A percentile compares a stretch with the other conserved stretches of the same genome.
These are phyloP conservation scores for Umbilicus rupestris DNA, from an alignment of 164 flowering plant genomes.

Conservation along the genomic window DNA sequence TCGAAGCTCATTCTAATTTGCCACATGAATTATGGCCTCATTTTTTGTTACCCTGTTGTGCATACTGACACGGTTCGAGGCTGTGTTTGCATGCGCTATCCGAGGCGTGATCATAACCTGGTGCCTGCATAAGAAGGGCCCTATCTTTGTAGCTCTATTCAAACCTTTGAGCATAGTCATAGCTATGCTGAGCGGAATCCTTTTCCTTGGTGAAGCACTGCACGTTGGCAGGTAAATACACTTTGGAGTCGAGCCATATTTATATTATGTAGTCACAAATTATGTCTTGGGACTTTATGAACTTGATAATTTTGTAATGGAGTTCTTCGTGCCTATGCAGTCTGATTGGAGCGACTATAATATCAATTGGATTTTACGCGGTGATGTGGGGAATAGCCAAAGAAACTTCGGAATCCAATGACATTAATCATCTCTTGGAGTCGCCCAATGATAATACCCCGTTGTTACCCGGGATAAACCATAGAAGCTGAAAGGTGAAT, in stretches of 20 bases:
- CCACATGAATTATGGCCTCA: neutral
- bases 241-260: neutral
- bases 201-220: conserved; percentile 7
- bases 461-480: neutral
- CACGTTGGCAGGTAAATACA: neutral
- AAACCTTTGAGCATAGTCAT: conserved; percentile 13
- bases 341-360: conserved; percentile 30
- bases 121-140: conserved; percentile 17
- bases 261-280: neutral
- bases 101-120: conserved; percentile 9
- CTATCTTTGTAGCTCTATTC: conserved; percentile 15
- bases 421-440: neutral
- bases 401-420: conserved; percentile 13
- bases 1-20: neutral
- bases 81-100: conserved; percentile 1
- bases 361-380: conserved; percentile 36
- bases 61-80: conserved; percentile 1
- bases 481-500: neutral
- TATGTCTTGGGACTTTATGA: neutral
- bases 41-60: neutral
- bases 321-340: conserved; percentile 14
- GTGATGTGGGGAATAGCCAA: conserved; percentile 44
- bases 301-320: neutral
- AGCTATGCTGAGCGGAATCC: neutral
- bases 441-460: neutral